Evolutionary conservation across 345 rosid genomes (phyloP).

Genomic region (Eucalyptus pumila): DNA sequence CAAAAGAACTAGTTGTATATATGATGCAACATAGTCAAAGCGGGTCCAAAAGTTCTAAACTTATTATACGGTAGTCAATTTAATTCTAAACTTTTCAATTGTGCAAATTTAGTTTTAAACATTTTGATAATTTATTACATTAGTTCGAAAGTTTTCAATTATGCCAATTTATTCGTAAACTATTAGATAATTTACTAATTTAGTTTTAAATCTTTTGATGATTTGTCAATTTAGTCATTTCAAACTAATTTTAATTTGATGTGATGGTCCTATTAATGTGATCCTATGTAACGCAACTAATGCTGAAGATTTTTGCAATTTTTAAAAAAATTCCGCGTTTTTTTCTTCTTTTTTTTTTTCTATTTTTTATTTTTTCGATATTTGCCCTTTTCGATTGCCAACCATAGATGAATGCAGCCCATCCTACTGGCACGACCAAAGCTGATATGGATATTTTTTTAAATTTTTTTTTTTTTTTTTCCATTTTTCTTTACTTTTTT

Average conservation of each 20-base stretch:
- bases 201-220: neutral
- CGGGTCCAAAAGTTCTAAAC: neutral
- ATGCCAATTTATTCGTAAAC: neutral
- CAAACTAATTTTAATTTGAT: neutral
- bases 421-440: neutral
- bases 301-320: too few relatives aligned
- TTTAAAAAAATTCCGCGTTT: accelerated
- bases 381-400: neutral
- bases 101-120: accelerated
- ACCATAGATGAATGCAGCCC: accelerated
- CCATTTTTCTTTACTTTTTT: too few relatives aligned
- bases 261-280: accelerated
- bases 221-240: neutral
- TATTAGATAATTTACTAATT: neutral
- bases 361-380: too few relatives aligned
- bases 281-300: too few relatives aligned
- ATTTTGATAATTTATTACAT: neutral
- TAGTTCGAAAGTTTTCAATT: too few relatives aligned
- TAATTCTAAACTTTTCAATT: accelerated
- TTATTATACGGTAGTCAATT: neutral
- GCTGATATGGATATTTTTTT: neutral
- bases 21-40: neutral
- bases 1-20: neutral
- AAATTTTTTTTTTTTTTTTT: too few relatives aligned
- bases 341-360: accelerated